Percentiles rank a stretch among this genome's conserved stretches.
Conservation (phyloP, 2,329 filamentous ascomycete genomes). For the Periconia macrospinosa region DNA sequence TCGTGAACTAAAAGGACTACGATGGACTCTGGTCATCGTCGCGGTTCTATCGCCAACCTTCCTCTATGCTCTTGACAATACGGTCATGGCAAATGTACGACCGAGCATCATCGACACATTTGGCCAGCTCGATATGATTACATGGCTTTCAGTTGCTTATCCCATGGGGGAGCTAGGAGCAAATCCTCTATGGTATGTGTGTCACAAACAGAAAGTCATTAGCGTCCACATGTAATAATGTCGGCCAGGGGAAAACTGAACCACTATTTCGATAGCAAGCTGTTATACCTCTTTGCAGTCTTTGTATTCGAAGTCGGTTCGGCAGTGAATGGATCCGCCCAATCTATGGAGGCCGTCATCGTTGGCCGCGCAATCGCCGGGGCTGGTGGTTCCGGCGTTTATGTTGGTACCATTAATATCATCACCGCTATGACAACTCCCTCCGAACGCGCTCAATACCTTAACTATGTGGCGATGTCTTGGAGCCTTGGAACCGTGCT, state of each 20-base stretch:
- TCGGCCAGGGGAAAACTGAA: constrained; percentile 6
- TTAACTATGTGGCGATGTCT: constrained; percentile 36
- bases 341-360: constrained; percentile 27
- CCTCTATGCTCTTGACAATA: no score
- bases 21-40: no score
- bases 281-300: constrained; percentile 32
- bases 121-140: no score
- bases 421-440: constrained; percentile 28
- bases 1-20: no score
- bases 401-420: constrained; percentile 35
- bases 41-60: no score
- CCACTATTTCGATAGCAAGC: constrained; percentile 49
- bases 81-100: no score
- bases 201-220: no score
- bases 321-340: constrained; percentile 29
- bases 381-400: constrained; percentile 49
- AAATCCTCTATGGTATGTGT: not conserved
- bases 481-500: constrained; percentile 41
- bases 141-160: not conserved
- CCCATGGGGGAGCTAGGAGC: constrained; percentile 2
- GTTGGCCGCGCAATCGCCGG: constrained; percentile 51
- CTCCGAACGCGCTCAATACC: constrained; percentile 32
- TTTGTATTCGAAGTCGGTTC: constrained; percentile 34
- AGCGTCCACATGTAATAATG: no score
- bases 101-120: no score